Evolutionary conservation across 768 basidiomycete species (phyloP), one percentile per base, ranked within the genome.

Genomic region (Sistotremastrum niveocremeum): DNA sequence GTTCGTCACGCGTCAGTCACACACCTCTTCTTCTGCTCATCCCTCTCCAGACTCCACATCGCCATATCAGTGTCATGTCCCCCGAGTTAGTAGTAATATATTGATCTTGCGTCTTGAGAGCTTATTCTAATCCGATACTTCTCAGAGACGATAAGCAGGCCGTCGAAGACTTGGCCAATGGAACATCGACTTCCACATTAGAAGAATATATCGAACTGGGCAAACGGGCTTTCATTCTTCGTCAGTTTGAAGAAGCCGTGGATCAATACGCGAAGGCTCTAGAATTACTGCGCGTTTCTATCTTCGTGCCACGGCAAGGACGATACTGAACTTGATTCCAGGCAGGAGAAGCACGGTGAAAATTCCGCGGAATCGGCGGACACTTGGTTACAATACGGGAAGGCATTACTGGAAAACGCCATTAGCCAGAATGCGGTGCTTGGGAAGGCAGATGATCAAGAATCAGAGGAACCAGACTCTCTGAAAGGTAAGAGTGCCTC

Each of bases 341-440:
- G 89, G 51, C 84, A 86, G 29, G 66, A 75, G 56, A 69, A 78
- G 54, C 66, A 79, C 49, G 85, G 79, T 35, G 91, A 98, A 42
- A 72, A 89, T 56, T 77, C 83, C 28, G 81, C 84, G 0, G 80
- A 86, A 56, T 80, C 74, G 45, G 94, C 90, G 6, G 89, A 97
- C 56, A 60, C 94, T 20, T 85, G 97, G 50, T 82, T 94, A 48
- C 71, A 76, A 3, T 99, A 98, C 57, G 95, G 95, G 9, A 90
- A 84, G 61, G 90, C 95, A 4, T 65, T 98, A 37, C 71, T 95
- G 46, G 90, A 91, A 65, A 89, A 94, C 56, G 94, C 91, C 4
- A 86, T 97, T 49, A 64, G 77, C 4, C 84, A 90, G 56, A 82
- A 67, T 47, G 76, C 81, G 0, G 94, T 97, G n/a, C 64, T 99